Evolutionary conservation across 257 asterid species (phyloP).

Genomic region (Lycium ferocissimum): DNA sequence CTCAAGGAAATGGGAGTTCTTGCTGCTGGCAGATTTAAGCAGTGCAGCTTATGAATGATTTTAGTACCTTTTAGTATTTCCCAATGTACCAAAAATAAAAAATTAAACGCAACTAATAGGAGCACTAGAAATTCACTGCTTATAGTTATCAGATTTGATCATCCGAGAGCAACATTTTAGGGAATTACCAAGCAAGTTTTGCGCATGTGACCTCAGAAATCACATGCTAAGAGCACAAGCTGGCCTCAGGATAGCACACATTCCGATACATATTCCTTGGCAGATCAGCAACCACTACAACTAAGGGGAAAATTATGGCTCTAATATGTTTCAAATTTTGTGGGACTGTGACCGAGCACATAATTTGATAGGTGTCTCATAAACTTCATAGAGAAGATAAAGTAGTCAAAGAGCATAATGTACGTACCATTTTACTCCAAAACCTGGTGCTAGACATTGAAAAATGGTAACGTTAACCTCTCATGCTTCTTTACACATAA

Average conservation of each 20-base stretch:
- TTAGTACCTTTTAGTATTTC: no score
- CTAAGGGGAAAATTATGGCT: neutral
- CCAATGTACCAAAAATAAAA: no score
- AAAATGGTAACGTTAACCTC: conserved; percentile 8
- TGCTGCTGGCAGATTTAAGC: no score
- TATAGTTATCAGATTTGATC: neutral
- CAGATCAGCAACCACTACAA: neutral
- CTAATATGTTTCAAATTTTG: neutral
- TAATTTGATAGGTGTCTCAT: conserved; percentile 15
- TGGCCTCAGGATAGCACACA: neutral
- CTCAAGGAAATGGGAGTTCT: neutral
- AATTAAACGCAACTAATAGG: neutral
- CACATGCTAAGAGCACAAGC: neutral
- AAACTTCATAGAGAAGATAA: conserved; percentile 12
- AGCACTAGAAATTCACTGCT: conserved; percentile 4
- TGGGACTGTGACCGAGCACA: neutral
- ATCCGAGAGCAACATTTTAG: neutral
- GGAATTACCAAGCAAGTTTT: conserved; percentile 9
- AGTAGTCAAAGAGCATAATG: neutral
- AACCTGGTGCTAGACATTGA: neutral
- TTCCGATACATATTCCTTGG: neutral
- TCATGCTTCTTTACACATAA: conserved; percentile 10
- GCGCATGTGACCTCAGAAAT: neutral
- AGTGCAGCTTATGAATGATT: no score
- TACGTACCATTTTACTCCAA: neutral